Base-by-base conservation (phyloP, 2,329 filamentous ascomycete species). In the Dryadomyces quercus-mongolicae region DNA sequence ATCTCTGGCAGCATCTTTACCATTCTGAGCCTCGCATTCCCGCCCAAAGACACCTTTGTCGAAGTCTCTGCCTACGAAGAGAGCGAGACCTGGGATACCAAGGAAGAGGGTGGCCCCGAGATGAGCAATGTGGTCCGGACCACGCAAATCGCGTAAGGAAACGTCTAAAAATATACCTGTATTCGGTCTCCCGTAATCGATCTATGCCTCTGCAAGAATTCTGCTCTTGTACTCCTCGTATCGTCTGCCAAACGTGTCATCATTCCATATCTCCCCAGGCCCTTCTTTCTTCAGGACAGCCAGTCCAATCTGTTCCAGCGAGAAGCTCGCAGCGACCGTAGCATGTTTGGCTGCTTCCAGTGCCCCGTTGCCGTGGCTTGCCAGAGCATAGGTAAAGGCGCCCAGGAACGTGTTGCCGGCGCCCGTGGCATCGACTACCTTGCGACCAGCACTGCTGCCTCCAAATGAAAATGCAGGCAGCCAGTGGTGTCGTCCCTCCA, bases 391-490 rank as follows among this genome's bases (percentile, higher is more conserved):
- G 4, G 53, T 51, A 7, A 54, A 18, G 2, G 47, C 53, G 15
- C 53, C 53, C n/a, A 54, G 48, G 34, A 57, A 57, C 2, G 54
- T 52, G 48, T 57, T 57, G 12, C 56, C 56, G 13, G 54, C 56
- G 10, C 56, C 56, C 2, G 56, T 56, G 5, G 54, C 51, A 21
- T 54, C 53, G 1, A 54, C 48, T 2, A 54, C 36, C 15, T 16
- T 4, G 36, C 21, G 13, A 18, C 6, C 4, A 16, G 18, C 16
- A 31, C 13, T 22, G 46, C 5, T 9, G 36, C 4, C 12, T 3
- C 9, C 38, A 44, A 51, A 51, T 12, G 36, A 21, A 15, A 43
- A 50, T 6, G 53, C 53, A 13, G 53, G 53, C 25, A 54, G 53
- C 53, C 53, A 54, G 42, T 21, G 22, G 15, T 53, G 44, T 1